phyloP scores from a whole-genome alignment of 495 filamentous ascomycete genomes.

The Tuber magnatum region DNA sequence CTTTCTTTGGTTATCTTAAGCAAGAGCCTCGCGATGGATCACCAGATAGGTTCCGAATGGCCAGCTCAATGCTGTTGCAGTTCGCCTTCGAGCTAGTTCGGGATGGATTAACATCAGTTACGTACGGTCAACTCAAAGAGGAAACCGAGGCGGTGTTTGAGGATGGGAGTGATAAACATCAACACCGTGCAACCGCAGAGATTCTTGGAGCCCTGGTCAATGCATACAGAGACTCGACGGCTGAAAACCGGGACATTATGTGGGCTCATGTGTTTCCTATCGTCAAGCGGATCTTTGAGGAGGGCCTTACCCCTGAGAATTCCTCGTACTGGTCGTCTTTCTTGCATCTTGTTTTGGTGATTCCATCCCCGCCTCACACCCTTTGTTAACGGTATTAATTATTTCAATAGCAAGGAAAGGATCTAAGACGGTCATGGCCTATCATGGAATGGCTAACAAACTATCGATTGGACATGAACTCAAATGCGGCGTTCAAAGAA shows the following conservation, averaged over 20 bases:
- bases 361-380: constrained; percentile 12
- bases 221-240: constrained; percentile 60
- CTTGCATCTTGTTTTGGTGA: constrained; percentile 70
- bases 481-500: constrained; percentile 98
- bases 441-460: constrained; percentile 74
- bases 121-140: constrained; percentile 80
- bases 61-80: constrained; percentile 74
- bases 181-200: constrained; percentile 91
- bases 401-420: constrained; percentile 54
- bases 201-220: constrained; percentile 79
- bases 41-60: constrained; percentile 81
- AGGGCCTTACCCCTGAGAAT: constrained; percentile 91
- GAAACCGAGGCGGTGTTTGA: constrained; percentile 66
- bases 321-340: constrained; percentile 88
- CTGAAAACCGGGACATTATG: constrained; percentile 61
- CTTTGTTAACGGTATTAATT: constrained; percentile 12
- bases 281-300: constrained; percentile 72
- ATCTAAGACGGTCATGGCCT: constrained; percentile 79
- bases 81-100: constrained; percentile 83
- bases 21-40: constrained; percentile 84
- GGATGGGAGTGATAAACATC: constrained; percentile 94
- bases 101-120: constrained; percentile 63
- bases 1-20: constrained; percentile 86
- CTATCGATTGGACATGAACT: constrained; percentile 86
- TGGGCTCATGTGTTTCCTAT: constrained; percentile 91